Percentiles rank a stretch among this genome's conserved stretches.
phyloP scores from a whole-genome alignment of 2,329 filamentous ascomycete species.

The Aspergillus persii region DNA sequence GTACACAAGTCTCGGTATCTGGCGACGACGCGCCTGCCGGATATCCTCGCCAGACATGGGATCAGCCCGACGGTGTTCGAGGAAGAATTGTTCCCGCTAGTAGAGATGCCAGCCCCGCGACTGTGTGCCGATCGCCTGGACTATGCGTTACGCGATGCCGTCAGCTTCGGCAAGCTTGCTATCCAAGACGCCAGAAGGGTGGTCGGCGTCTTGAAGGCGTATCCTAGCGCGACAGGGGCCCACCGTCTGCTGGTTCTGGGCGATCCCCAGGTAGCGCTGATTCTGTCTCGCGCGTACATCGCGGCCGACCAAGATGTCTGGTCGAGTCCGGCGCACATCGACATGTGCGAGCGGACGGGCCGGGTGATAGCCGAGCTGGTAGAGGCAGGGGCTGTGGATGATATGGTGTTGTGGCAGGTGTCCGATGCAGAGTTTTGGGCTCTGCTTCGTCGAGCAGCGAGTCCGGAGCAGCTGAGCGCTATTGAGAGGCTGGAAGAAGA shows the following conservation, averaged over 20 bases:
- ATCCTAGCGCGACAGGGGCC: conserved; percentile 24
- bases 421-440: conserved; percentile 39
- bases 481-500: too few species aligned
- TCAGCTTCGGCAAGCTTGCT: conserved; percentile 32
- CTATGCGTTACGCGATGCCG: conserved; percentile 39
- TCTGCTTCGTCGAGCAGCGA: too few species aligned
- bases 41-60: conserved; percentile 33
- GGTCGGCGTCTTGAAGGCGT: conserved; percentile 27
- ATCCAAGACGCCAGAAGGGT: conserved; percentile 29
- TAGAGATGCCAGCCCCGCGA: conserved; percentile 38
- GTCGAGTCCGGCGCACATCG: conserved; percentile 37
- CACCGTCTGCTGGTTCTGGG: conserved; percentile 33
- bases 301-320: conserved; percentile 37
- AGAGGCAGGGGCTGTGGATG: conserved; percentile 20
- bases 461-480: too few species aligned
- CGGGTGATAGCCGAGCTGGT: conserved; percentile 32
- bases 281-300: conserved; percentile 34
- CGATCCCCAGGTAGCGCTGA: conserved; percentile 29
- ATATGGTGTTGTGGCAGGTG: conserved; percentile 33
- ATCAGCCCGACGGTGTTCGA: conserved; percentile 32
- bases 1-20: conserved; percentile 40
- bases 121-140: conserved; percentile 44
- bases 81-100: conserved; percentile 40
- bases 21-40: conserved; percentile 31
- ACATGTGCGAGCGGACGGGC: conserved; percentile 36